Base-by-base conservation (phyloP, 2,329 filamentous ascomycete genomes). In the Epichloe coenophiala region DNA sequence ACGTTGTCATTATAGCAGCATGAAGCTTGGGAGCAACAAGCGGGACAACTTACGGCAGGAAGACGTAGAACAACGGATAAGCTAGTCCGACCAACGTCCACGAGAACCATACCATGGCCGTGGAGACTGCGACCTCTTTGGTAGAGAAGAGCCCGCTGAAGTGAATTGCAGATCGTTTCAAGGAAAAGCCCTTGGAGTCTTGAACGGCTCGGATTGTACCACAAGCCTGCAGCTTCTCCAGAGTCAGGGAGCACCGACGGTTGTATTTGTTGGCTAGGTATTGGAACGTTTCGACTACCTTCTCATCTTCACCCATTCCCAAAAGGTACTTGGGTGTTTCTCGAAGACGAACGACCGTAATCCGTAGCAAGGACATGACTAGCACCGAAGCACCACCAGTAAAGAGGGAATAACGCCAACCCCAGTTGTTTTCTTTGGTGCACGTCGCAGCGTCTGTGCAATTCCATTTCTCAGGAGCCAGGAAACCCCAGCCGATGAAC, bases 21-120 rank as follows among this genome's bases (percentile, higher is more conserved):
- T 40, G 38, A 8, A 9, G n/a, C n/a, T 11, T 17, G n/a, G n/a
- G n/a, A 19, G n/a, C 13, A 31, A 9, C 4, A 19, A 11, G 35
- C 23, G 33, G 40, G 11, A 48, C 13, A 15, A 64, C 68, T 55
- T 62, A 74, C 69, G 80, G 80, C 2, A 88, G 67, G 62, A 88
- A 89, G 49, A 87, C 83, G 56, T 86, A 84, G 64, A 85, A 89
- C 0, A 89, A 70, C 0, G 85, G 84, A 57, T 88, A 88, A 0
- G 81, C 83, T 0, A 88, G 72, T 6, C 84, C 84, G 36, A 87
- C 84, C 2, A 84, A 60, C 0, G 77, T 72, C 84, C 84, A 88
- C 0, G 78, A 82, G 5, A 84, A 60, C 77, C 81, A 86, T 54
- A 88, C 79, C 52, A 88, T 65, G 0, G 67, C 54, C 0, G 83